These are phyloP conservation scores for Aspergillus intermedius DNA, from an alignment of 2,329 filamentous ascomycete genomes.

Conservation along the genomic window DNA sequence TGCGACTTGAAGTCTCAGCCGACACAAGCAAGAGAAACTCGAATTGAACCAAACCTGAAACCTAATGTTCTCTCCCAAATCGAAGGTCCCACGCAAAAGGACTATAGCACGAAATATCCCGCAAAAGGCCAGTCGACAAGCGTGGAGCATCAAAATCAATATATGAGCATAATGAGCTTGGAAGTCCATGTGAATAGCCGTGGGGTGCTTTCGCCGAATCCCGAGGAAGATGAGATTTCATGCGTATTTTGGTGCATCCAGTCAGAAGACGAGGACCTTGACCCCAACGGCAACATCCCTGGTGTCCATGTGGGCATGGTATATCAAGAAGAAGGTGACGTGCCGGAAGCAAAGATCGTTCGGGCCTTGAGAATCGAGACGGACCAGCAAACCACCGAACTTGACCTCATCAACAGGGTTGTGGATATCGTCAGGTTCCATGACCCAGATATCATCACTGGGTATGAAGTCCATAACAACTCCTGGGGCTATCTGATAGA, in stretches of 20 bases:
- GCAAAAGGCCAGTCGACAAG: slow-evolving; percentile 68
- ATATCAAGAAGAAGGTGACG: slow-evolving; percentile 58
- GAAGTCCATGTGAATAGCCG: slow-evolving; percentile 89
- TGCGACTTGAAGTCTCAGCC: slow-evolving; percentile 2
- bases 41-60: slow-evolving; percentile 14
- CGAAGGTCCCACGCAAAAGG: slow-evolving; percentile 78
- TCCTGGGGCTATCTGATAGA: slow-evolving; percentile 97
- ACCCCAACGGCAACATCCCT: slow-evolving; percentile 44
- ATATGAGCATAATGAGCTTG: slow-evolving; percentile 95
- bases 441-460: slow-evolving; percentile 89
- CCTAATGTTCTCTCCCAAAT: slow-evolving; percentile 65
- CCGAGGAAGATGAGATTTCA: slow-evolving; percentile 79
- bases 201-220: slow-evolving; percentile 74
- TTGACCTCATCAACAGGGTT: slow-evolving; percentile 78
- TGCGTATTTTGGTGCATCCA: slow-evolving; percentile 88
- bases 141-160: slow-evolving; percentile 76
- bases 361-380: slow-evolving; percentile 59
- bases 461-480: slow-evolving; percentile 86
- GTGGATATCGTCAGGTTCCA: slow-evolving; percentile 75
- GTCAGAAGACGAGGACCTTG: slow-evolving; percentile 58
- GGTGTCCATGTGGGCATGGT: slow-evolving; percentile 63
- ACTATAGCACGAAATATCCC: slow-evolving; percentile 77
- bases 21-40: slow-evolving; percentile 4
- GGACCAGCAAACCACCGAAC: slow-evolving; percentile 68
- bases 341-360: slow-evolving; percentile 55